phyloP scores from a whole-genome alignment of 2,329 filamentous ascomycete genomes.

The Colletotrichum higginsianum region DNA sequence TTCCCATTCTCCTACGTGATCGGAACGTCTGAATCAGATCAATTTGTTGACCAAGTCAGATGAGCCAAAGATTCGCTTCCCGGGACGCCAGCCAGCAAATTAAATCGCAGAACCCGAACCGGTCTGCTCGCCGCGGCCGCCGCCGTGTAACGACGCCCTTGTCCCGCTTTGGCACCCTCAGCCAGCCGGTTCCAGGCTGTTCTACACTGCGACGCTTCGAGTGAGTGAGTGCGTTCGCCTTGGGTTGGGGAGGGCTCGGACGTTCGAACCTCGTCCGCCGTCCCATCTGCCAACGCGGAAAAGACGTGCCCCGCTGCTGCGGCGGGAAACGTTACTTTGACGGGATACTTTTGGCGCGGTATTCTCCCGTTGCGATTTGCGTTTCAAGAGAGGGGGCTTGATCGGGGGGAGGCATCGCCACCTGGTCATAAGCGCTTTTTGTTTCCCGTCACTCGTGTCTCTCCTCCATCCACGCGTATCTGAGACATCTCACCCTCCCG shows the following conservation, averaged over 20 bases:
- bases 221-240: slow-evolving; percentile 1
- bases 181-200: slow-evolving; percentile 30
- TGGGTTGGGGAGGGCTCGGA: not conserved
- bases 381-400: slow-evolving; percentile 29
- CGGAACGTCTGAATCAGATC: slow-evolving; percentile 35
- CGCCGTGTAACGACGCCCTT: slow-evolving; percentile 17
- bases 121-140: slow-evolving; percentile 17
- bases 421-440: not conserved
- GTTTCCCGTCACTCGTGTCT: slow-evolving; percentile 25
- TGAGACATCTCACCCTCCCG: slow-evolving; percentile 29
- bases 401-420: slow-evolving; percentile 10
- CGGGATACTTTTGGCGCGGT: not conserved
- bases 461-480: slow-evolving; percentile 22
- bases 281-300: slow-evolving; percentile 3
- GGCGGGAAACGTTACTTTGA: slow-evolving; percentile 12
- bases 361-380: slow-evolving; percentile 12
- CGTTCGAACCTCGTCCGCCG: slow-evolving; percentile 11
- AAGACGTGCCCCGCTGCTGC: slow-evolving; percentile 5
- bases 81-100: slow-evolving; percentile 32
- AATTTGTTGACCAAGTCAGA: slow-evolving; percentile 39
- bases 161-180: slow-evolving; percentile 17
- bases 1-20: slow-evolving; percentile 3
- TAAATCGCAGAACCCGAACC: slow-evolving; percentile 33
- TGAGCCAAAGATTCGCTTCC: slow-evolving; percentile 36
- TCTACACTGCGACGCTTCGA: slow-evolving; percentile 11